Evolutionary conservation across 768 basidiomycete species (phyloP).

Genomic region (Russula sp.): DNA sequence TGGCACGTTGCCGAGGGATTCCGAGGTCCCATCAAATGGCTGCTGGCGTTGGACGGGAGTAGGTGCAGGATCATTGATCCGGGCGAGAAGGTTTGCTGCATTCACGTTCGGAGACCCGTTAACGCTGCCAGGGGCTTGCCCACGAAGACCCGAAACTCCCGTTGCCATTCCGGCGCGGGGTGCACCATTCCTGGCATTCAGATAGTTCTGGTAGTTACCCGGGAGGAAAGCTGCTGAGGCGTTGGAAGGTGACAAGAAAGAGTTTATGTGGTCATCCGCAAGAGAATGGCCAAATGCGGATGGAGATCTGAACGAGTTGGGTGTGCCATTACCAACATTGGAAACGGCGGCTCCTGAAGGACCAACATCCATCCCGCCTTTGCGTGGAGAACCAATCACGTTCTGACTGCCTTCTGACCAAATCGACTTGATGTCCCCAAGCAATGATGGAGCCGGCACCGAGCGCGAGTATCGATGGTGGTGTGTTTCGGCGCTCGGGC

Average conservation of each 20-base stretch:
- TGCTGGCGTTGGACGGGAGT: slow-evolving; percentile 31
- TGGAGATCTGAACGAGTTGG: slow-evolving; percentile 51
- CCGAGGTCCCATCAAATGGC: slow-evolving; percentile 35
- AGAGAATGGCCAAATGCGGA: slow-evolving; percentile 39
- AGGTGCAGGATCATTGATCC: slow-evolving; percentile 27
- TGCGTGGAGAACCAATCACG: slow-evolving; percentile 41
- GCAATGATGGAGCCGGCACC: slow-evolving; percentile 71
- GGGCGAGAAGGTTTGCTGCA: slow-evolving; percentile 31
- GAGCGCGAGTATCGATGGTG: slow-evolving; percentile 80
- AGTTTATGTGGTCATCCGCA: slow-evolving; percentile 40
- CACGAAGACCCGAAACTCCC: slow-evolving; percentile 31
- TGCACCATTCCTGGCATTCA: slow-evolving; percentile 45
- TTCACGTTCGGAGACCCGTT: slow-evolving; percentile 26
- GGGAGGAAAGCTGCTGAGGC: slow-evolving; percentile 82
- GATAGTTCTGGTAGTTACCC: slow-evolving; percentile 63
- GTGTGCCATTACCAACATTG: slow-evolving; percentile 43
- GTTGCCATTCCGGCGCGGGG: slow-evolving; percentile 34
- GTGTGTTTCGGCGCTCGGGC: slow-evolving; percentile 33
- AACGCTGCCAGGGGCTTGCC: slow-evolving; percentile 18
- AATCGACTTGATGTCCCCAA: slow-evolving; percentile 75
- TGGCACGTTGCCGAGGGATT: slow-evolving; percentile 41
- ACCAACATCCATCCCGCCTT: slow-evolving; percentile 29
- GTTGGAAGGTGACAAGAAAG: slow-evolving; percentile 64
- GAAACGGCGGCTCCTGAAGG: slow-evolving; percentile 30
- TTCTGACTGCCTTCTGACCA: slow-evolving; percentile 60